phyloP scores from a whole-genome alignment of 2,329 filamentous ascomycete genomes.

The Hypoxylon sp. region DNA sequence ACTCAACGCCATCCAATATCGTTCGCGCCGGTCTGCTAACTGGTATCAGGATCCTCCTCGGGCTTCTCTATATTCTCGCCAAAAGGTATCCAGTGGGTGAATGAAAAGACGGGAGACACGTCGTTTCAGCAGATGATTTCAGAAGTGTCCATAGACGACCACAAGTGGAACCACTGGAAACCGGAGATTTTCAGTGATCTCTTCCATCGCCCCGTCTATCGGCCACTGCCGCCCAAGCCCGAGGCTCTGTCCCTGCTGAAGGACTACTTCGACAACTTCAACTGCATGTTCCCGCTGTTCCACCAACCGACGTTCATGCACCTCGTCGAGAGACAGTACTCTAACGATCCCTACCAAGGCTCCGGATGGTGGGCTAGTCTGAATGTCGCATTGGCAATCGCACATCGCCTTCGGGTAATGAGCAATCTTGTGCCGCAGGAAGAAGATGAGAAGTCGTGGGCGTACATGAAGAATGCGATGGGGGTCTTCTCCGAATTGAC shows the following conservation, averaged over 20 bases:
- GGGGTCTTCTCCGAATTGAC: slow-evolving; percentile 91
- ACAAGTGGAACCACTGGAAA: slow-evolving; percentile 98
- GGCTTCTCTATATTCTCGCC: slow-evolving; percentile 99
- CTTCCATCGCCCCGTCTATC: slow-evolving; percentile 87
- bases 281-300: slow-evolving; percentile 97
- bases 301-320: slow-evolving; percentile 99
- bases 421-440: slow-evolving; percentile 91
- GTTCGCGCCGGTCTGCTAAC: slow-evolving; percentile 22
- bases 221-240: slow-evolving; percentile 83
- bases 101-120: slow-evolving; percentile 94
- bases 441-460: slow-evolving; percentile 95
- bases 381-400: slow-evolving; percentile 93
- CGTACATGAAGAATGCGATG: slow-evolving; percentile 96
- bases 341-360: slow-evolving; percentile 89
- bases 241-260: slow-evolving; percentile 89
- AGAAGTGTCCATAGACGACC: slow-evolving; percentile 89
- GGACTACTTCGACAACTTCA: slow-evolving; percentile 99
- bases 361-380: slow-evolving; percentile 99
- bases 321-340: slow-evolving; percentile 93
- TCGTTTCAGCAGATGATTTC: slow-evolving; percentile 97
- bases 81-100: slow-evolving; percentile 98
- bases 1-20: slow-evolving; percentile 42
- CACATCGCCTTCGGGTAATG: slow-evolving; percentile 93
- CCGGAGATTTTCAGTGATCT: slow-evolving; percentile 96
- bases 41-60: slow-evolving; percentile 82